Conservation (phyloP, 23 red algal species). For the Gracilariopsis chorda region DNA sequence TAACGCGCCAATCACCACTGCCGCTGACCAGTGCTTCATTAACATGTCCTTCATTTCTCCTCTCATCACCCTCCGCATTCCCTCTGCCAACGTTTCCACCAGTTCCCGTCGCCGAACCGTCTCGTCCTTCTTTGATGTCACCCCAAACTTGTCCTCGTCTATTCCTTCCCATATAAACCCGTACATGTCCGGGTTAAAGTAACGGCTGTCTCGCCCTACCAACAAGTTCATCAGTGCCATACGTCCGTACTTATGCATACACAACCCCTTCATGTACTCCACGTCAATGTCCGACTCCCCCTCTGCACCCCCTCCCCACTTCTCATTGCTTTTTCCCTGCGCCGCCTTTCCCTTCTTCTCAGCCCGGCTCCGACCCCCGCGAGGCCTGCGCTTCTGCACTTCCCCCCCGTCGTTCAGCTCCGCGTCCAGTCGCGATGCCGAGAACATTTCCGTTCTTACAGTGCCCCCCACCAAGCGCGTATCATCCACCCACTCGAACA, state of each 20-base stretch:
- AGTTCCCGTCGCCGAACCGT: conserved; percentile 49
- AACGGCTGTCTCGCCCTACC: conserved; percentile 51
- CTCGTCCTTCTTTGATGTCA: conserved; percentile 62
- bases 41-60: conserved; percentile 10
- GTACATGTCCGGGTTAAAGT: conserved; percentile 73
- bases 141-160: conserved; percentile 55
- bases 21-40: conserved; percentile 40
- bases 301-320: background rate
- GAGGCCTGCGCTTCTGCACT: background rate
- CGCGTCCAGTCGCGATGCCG: conserved; percentile 2
- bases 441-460: conserved; percentile 49
- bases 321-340: background rate
- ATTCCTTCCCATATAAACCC: conserved; percentile 49
- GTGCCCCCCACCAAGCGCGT: conserved; percentile 59
- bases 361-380: conserved; percentile 14
- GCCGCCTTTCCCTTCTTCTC: conserved; percentile 38
- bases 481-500: conserved; percentile 78
- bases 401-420: conserved; percentile 5
- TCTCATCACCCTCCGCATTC: conserved; percentile 30
- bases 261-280: conserved; percentile 20
- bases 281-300: conserved; percentile 11
- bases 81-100: background rate
- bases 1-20: conserved; percentile 58
- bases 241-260: conserved; percentile 35
- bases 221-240: conserved; percentile 60